These are phyloP conservation scores for Malus hybrid DNA, from an alignment of 331 rosid species.

Conservation along the genomic window DNA sequence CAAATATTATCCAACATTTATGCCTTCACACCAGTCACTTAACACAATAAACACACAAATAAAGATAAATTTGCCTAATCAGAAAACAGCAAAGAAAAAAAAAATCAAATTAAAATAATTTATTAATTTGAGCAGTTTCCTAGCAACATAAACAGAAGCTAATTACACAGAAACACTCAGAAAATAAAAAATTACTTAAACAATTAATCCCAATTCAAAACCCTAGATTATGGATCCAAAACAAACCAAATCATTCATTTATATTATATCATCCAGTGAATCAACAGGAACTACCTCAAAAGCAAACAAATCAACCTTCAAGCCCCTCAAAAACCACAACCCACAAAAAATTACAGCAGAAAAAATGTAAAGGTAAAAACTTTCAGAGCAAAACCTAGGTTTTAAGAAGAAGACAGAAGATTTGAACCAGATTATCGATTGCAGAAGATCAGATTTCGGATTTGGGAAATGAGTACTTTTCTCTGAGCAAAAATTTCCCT, in stretches of 20 bases:
- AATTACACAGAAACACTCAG: too few relatives aligned
- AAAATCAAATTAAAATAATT: not conserved
- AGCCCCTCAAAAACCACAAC: constrained; percentile 1
- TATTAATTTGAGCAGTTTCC: too few relatives aligned
- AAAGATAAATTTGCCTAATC: not conserved
- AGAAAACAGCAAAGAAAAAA: not conserved
- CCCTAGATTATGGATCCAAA: not conserved
- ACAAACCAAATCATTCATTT: not conserved
- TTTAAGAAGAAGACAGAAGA: constrained; percentile 17
- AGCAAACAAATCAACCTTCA: not conserved
- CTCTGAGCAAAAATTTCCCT: constrained; percentile 11
- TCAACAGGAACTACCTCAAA: not conserved
- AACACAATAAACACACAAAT: not conserved
- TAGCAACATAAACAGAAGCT: too few relatives aligned
- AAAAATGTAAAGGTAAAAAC: not conserved
- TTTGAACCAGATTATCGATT: constrained; percentile 3
- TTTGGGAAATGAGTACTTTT: not conserved
- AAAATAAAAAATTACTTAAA: not conserved
- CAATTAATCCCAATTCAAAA: not conserved
- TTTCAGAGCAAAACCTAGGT: constrained; percentile 16
- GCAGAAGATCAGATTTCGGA: not conserved
- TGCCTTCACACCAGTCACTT: not conserved
- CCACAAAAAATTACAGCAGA: not conserved
- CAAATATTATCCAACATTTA: not conserved
- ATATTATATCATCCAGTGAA: not conserved